Evolutionary conservation across 139 green algal genomes (phyloP).

Genomic region (Nannochloris sp.): DNA sequence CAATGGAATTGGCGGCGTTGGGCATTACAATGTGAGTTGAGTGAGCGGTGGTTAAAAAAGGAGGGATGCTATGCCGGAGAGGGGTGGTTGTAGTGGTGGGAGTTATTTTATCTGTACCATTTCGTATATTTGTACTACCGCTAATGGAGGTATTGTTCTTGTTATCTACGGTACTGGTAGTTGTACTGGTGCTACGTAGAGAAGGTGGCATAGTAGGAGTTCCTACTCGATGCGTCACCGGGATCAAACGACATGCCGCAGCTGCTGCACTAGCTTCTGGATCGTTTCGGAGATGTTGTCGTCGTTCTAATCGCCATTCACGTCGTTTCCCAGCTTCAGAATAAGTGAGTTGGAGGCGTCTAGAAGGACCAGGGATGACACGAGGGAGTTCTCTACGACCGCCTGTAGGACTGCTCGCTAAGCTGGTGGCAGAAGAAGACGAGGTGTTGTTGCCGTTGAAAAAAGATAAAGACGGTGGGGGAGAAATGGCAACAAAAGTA

Average conservation of each 20-base stretch:
- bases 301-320: constrained; percentile 30
- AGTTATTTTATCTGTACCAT: not conserved
- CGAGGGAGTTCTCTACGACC: not conserved
- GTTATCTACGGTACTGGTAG: not conserved
- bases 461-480: not conserved
- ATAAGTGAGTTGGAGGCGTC: constrained; percentile 16
- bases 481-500: constrained; percentile 69
- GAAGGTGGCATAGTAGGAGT: constrained; percentile 53
- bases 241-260: constrained; percentile 40
- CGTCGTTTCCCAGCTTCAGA: constrained; percentile 35
- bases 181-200: constrained; percentile 17
- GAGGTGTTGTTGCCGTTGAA: not conserved
- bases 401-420: not conserved
- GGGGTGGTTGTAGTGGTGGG: not conserved
- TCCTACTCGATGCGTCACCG: constrained; percentile 60
- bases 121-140: not conserved
- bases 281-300: constrained; percentile 8
- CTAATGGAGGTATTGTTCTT: not conserved
- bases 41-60: constrained; percentile 50
- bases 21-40: constrained; percentile 77
- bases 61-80: constrained; percentile 24
- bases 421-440: not conserved
- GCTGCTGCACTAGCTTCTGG: constrained; percentile 8
- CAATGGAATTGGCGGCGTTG: constrained; percentile 69
- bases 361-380: not conserved